phyloP scores from a whole-genome alignment of 169 alveolate genomes.

The Besnoitia besnoiti region DNA sequence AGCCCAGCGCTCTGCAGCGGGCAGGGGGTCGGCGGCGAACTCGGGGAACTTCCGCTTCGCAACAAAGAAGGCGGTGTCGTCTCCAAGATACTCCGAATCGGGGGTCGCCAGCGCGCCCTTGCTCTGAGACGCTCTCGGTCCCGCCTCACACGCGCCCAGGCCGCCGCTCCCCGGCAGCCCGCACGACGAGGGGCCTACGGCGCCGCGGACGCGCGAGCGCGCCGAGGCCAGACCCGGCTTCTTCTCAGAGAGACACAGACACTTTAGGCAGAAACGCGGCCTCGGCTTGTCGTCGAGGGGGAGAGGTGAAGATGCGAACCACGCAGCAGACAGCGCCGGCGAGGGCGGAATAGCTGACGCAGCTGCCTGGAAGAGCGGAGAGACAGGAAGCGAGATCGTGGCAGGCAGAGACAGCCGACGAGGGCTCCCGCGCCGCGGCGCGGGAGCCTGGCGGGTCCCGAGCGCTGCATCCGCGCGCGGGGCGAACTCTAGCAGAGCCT shows the following conservation, averaged over 20 bases:
- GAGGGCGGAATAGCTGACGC: not conserved
- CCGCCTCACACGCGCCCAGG: too few relatives aligned
- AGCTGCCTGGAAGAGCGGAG: not conserved
- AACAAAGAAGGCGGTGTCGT: not conserved
- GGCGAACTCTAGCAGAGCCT: too few relatives aligned
- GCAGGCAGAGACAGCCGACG: too few relatives aligned
- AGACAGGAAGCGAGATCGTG: not conserved
- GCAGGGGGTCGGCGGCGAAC: not conserved
- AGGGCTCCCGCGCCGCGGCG: too few relatives aligned
- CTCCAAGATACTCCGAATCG: too few relatives aligned
- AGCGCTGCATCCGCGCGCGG: too few relatives aligned
- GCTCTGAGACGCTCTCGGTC: not conserved
- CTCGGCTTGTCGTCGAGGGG: not conserved
- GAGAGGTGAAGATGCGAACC: not conserved
- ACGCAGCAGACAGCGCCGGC: not conserved
- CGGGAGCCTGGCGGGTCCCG: too few relatives aligned
- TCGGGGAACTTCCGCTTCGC: not conserved
- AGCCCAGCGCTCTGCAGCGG: slow-evolving; percentile 8
- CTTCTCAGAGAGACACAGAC: not conserved
- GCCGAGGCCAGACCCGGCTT: not conserved
- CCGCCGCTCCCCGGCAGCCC: too few relatives aligned
- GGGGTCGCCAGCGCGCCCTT: not conserved
- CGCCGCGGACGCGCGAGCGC: too few relatives aligned
- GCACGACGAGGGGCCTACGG: too few relatives aligned
- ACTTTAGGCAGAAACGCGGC: not conserved